phyloP scores from a whole-genome alignment of 2,329 filamentous ascomycete genomes.

The Colletotrichum lindemuthianum region DNA sequence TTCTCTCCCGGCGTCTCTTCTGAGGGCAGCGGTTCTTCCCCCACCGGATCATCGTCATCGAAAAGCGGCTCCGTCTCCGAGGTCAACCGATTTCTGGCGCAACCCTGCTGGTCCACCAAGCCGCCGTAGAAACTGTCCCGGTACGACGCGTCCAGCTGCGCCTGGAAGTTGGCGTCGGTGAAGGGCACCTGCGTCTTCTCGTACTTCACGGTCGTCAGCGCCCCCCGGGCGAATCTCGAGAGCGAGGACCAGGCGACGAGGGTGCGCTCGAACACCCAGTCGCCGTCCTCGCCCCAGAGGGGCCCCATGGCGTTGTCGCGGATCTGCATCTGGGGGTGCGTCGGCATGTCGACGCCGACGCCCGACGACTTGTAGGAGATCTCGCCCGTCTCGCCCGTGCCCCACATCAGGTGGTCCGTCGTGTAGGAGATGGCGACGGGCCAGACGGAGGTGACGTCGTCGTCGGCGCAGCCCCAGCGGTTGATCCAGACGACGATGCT shows the following conservation, averaged over 20 bases:
- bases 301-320: not conserved
- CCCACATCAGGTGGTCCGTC: not conserved
- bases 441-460: not conserved
- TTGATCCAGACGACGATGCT: slow-evolving; percentile 8
- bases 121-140: not conserved
- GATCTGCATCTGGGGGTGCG: not conserved
- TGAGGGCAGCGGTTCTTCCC: too few species aligned
- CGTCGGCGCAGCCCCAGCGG: not conserved
- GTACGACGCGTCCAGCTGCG: not conserved
- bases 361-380: not conserved
- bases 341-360: not conserved
- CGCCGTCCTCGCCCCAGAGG: not conserved
- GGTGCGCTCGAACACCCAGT: not conserved
- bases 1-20: too few species aligned
- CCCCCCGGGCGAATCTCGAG: not conserved
- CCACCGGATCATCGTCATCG: too few species aligned
- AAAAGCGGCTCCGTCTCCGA: too few species aligned
- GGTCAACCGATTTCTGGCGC: too few species aligned
- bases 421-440: slow-evolving; percentile 10
- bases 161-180: not conserved
- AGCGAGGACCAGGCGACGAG: slow-evolving; percentile 3
- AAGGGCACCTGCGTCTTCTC: slow-evolving; percentile 2
- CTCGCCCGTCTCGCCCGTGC: not conserved
- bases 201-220: not conserved
- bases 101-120: not conserved